Percentiles rank a stretch among this genome's conserved stretches.
Evolutionary conservation across 2,329 filamentous ascomycete genomes (phyloP).

Genomic region (Colletotrichum endophyticum): DNA sequence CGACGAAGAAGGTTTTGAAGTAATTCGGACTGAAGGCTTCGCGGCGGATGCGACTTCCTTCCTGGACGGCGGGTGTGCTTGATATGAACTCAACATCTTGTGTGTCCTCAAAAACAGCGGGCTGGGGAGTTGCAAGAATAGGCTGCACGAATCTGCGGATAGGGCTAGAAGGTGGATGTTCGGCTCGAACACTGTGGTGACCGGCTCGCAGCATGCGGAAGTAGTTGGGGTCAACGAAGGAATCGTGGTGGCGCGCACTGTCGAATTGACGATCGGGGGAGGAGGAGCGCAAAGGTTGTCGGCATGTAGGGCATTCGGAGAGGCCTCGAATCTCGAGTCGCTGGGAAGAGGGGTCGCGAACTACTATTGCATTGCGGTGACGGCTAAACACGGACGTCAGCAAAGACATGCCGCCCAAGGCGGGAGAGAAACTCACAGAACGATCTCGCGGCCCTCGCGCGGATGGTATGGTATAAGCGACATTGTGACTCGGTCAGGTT

Average conservation of each 20-base stretch:
- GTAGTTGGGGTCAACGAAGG: conserved; percentile 90
- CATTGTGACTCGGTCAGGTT: conserved; percentile 37
- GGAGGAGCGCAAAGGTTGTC: conserved; percentile 66
- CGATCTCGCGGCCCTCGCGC: conserved; percentile 77
- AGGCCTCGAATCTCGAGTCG: conserved; percentile 82
- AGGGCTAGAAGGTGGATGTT: conserved; percentile 54
- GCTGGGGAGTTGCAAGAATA: conserved; percentile 32
- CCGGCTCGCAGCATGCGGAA: conserved; percentile 85
- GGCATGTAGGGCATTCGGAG: conserved; percentile 89
- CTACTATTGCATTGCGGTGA: conserved; percentile 89
- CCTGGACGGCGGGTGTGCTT: conserved; percentile 55
- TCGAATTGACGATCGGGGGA: conserved; percentile 59
- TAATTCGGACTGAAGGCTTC: conserved; percentile 92
- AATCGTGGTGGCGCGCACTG: conserved; percentile 50
- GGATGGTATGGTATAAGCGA: conserved; percentile 80
- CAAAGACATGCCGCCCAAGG: background rate
- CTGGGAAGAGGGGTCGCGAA: conserved; percentile 84
- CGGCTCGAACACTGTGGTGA: conserved; percentile 48
- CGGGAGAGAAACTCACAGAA: conserved; percentile 68
- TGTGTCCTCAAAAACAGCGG: conserved; percentile 29
- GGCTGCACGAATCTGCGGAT: conserved; percentile 59
- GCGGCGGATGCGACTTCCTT: conserved; percentile 76
- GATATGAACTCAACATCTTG: conserved; percentile 56
- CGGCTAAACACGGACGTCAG: conserved; percentile 61
- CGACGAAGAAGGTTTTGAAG: conserved; percentile 91